Conservation (phyloP, 2,329 filamentous ascomycete genomes). For the Penicillium psychrosexuale region DNA sequence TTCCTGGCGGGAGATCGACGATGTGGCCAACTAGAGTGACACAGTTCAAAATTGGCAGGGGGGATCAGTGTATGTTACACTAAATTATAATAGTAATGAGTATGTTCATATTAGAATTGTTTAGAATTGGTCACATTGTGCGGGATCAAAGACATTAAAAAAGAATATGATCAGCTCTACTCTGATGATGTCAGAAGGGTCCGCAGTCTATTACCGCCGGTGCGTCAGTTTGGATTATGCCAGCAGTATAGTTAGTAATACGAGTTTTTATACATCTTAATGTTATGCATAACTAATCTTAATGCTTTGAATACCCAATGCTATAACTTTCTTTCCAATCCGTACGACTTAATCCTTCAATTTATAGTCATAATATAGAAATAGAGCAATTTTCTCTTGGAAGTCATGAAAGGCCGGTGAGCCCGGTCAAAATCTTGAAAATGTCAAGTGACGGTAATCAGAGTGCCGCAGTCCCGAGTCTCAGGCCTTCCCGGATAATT, state of each 20-base stretch:
- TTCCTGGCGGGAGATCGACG: constrained; percentile 7
- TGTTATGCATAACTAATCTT: too few species aligned
- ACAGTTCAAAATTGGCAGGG: not conserved
- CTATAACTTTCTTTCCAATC: too few species aligned
- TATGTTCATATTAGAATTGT: not conserved
- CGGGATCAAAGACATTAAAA: not conserved
- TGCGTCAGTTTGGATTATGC: not conserved
- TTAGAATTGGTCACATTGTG: too few species aligned
- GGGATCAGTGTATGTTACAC: not conserved
- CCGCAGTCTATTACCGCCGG: not conserved
- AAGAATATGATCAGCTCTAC: not conserved
- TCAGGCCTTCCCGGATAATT: not conserved
- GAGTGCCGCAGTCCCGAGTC: not conserved
- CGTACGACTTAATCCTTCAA: too few species aligned
- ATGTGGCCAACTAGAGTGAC: not conserved
- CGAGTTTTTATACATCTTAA: too few species aligned
- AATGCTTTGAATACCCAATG: too few species aligned
- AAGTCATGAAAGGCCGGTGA: not conserved
- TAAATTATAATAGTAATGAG: not conserved
- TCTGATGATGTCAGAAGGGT: not conserved
- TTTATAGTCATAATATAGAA: not conserved
- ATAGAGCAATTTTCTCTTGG: too few species aligned
- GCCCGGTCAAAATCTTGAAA: not conserved
- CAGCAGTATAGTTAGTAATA: not conserved
- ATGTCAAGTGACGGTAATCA: not conserved